Evolutionary conservation across 805 yeast species (phyloP).

Genomic region (Candida nonsorbophila): DNA sequence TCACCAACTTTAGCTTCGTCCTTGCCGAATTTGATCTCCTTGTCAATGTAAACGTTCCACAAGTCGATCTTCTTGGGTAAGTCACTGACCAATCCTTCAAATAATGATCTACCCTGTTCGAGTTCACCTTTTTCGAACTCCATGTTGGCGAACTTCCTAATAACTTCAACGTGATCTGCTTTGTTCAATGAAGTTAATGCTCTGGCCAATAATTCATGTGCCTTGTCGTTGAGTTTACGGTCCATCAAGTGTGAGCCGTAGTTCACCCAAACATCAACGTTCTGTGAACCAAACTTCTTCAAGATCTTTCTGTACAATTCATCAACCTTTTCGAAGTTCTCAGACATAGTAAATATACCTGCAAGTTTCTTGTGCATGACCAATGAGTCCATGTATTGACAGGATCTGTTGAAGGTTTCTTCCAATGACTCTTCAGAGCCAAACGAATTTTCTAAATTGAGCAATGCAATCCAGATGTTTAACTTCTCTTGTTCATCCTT

Average conservation of each 20-base stretch:
- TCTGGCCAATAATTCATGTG: constrained; percentile 68
- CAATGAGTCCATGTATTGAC: constrained; percentile 87
- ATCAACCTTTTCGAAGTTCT: constrained; percentile 66
- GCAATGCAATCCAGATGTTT: constrained; percentile 92
- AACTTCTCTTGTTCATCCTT: constrained; percentile 90
- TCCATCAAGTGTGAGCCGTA: constrained; percentile 73
- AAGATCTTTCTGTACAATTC: constrained; percentile 58
- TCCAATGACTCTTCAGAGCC: constrained; percentile 82
- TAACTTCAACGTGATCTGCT: constrained; percentile 71
- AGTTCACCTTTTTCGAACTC: constrained; percentile 85
- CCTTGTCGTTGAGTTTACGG: constrained; percentile 49
- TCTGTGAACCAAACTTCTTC: constrained; percentile 67
- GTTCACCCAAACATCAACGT: constrained; percentile 72
- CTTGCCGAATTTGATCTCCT: constrained; percentile 66
- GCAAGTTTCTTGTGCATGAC: constrained; percentile 76
- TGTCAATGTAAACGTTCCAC: constrained; percentile 95
- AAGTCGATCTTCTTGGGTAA: constrained; percentile 89
- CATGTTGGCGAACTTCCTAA: constrained; percentile 81
- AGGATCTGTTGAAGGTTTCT: constrained; percentile 74
- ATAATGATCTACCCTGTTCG: constrained; percentile 91
- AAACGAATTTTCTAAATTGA: constrained; percentile 90
- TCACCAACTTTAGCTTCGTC: constrained; percentile 67
- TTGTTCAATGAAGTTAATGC: constrained; percentile 71
- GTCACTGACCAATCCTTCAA: constrained; percentile 86
- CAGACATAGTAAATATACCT: constrained; percentile 69